These are phyloP conservation scores for Mimosa pudica DNA, from an alignment of 306 rosid species.

Conservation along the genomic window DNA sequence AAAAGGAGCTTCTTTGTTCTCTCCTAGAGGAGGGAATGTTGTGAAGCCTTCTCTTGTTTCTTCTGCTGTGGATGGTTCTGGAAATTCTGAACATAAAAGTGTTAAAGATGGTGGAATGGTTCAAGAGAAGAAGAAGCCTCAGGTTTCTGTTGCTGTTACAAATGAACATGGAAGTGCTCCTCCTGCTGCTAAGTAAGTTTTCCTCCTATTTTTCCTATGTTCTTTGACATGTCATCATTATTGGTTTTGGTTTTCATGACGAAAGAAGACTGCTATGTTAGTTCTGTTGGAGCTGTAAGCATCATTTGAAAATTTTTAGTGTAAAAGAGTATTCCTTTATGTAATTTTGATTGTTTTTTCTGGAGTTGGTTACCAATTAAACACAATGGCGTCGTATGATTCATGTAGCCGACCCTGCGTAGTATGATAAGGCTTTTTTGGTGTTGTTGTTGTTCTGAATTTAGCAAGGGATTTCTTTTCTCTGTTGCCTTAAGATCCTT, in stretches of 20 bases:
- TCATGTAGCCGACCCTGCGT: too few relatives aligned
- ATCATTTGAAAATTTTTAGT: background rate
- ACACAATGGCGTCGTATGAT: too few relatives aligned
- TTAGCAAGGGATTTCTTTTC: background rate
- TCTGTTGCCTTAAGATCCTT: background rate
- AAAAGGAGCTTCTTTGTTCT: slow-evolving; percentile 52
- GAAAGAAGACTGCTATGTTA: background rate
- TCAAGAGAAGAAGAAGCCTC: slow-evolving; percentile 69
- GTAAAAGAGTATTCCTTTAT: background rate
- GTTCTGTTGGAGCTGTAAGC: slow-evolving; percentile 9
- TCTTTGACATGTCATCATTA: background rate
- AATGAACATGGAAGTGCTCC: slow-evolving; percentile 63
- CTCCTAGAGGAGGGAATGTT: slow-evolving; percentile 56
- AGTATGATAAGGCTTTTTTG: too few relatives aligned
- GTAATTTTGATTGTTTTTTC: background rate
- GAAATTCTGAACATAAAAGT: slow-evolving; percentile 27
- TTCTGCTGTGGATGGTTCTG: slow-evolving; percentile 37
- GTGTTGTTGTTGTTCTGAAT: background rate
- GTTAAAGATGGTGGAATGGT: slow-evolving; percentile 55
- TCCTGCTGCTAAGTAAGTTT: slow-evolving; percentile 83
- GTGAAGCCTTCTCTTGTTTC: slow-evolving; percentile 44
- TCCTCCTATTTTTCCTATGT: background rate
- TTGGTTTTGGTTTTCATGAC: slow-evolving; percentile 15
- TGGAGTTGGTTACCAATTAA: too few relatives aligned
- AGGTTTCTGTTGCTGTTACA: slow-evolving; percentile 40